Evolutionary conservation across 768 basidiomycete genomes (phyloP), one percentile per base, ranked within the genome.

Genomic region (Termitomyces sp.): DNA sequence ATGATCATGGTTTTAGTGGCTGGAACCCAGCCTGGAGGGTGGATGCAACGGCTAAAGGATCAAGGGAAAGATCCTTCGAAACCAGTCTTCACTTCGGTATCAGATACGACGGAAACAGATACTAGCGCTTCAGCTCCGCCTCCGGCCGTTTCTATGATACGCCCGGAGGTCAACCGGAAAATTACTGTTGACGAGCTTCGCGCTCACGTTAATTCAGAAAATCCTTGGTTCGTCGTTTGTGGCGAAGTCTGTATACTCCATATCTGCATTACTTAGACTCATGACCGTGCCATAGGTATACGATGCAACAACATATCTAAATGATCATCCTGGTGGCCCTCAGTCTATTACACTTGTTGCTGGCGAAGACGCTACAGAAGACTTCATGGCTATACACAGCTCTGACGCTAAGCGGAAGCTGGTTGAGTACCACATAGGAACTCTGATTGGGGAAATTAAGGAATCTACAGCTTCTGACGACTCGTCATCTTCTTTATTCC

Each of bases 331-430:
- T 0, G 86, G 85, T 7, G 85, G 86, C 1, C 73, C 76, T 0
- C 78, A 83, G 57, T 82, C 83, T 2, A 88, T 88, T 59, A 70
- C 75, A 15, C 72, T 83, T 20, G 79, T 82, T 11, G 84, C 84
- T 1, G 85, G 85, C 0, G 76, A 85, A 63, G 86, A 88, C 63
- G 81, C 82, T 3, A 82, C 84, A 0, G 86, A 88, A 15, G 86
- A 88, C 61, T 88, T 87, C 69, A 75, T 86, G 69, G 82, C 84
- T 0, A 86, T 87, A 56, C 86, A 86, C 69, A 83, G 81, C n/a
- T 69, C 75, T 9, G 81, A 82, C 59, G 84, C 80, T 3, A 79
- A 76, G 57, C 60, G 59, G 24, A 77, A 81, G 66, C 73, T 86
- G 9, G 77, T 75, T 0, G 75, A 80, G 64, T 82, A 73, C 11